Evolutionary conservation across 2,329 filamentous ascomycete genomes (phyloP).

Genomic region (Phialemoniopsis sp.): DNA sequence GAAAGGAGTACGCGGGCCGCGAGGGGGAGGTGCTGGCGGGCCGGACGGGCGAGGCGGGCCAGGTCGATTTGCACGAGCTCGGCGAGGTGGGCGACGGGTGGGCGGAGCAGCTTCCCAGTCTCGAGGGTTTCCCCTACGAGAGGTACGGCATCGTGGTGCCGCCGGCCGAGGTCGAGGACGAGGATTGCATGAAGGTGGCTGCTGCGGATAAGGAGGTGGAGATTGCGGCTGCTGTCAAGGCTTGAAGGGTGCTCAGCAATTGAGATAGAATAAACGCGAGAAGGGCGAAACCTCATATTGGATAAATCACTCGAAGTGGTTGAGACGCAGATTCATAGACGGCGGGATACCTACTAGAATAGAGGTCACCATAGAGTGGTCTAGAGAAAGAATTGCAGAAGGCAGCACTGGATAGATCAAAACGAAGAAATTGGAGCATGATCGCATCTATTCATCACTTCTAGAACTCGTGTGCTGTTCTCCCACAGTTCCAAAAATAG

Average conservation of each 20-base stretch:
- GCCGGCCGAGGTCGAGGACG: conserved; percentile 33
- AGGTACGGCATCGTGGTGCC: conserved; percentile 55
- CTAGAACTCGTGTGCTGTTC: no score
- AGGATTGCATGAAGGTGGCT: conserved; percentile 35
- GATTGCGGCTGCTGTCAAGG: conserved; percentile 12
- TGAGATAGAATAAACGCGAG: neutral
- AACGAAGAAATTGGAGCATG: no score
- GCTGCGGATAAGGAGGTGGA: conserved; percentile 12
- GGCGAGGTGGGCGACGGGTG: conserved; percentile 58
- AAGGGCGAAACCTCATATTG: neutral
- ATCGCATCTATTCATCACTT: no score
- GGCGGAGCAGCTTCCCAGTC: conserved; percentile 47
- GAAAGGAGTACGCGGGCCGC: conserved; percentile 69
- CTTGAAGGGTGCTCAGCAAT: no score
- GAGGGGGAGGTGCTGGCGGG: conserved; percentile 84
- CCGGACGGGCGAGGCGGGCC: conserved; percentile 63
- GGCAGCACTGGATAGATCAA: no score
- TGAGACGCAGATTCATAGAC: no score
- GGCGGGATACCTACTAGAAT: no score
- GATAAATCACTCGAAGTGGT: neutral
- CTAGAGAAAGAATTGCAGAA: no score
- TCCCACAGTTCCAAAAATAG: no score
- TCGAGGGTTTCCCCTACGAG: conserved; percentile 54
- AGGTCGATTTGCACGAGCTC: conserved; percentile 48
- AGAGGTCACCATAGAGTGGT: no score